A percentile compares a stretch with the other conserved stretches of the same genome.
These are phyloP conservation scores for Brassica rapa DNA, from an alignment of 345 rosid species.

Conservation along the genomic window DNA sequence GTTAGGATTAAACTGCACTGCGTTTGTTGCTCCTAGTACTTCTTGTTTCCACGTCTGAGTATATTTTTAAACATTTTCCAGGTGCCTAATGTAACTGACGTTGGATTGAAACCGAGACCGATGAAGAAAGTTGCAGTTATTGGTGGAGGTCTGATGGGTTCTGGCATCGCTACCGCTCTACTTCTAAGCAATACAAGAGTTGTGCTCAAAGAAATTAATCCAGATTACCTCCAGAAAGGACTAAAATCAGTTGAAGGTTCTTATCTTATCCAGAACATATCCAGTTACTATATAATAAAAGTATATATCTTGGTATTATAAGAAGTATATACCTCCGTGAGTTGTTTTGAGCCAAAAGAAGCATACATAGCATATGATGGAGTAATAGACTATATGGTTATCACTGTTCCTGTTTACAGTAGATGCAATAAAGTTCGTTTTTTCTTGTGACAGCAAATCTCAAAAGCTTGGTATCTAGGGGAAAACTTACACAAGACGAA, in stretches of 20 bases:
- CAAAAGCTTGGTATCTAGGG: constrained; percentile 65
- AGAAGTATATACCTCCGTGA: not conserved
- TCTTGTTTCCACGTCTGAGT: constrained; percentile 3
- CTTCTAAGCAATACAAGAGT: constrained; percentile 65
- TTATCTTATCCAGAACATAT: constrained; percentile 16
- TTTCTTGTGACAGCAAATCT: constrained; percentile 63
- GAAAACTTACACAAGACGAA: constrained; percentile 64
- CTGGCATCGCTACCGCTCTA: constrained; percentile 90
- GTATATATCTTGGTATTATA: not conserved
- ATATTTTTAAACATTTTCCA: constrained; percentile 42
- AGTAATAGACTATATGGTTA: not conserved
- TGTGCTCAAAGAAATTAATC: constrained; percentile 82
- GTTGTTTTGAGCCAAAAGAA: constrained; percentile 9
- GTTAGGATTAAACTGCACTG: not conserved
- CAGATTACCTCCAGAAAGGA: constrained; percentile 83
- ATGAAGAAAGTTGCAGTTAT: constrained; percentile 87
- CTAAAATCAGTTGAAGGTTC: constrained; percentile 75
- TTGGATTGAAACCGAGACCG: constrained; percentile 78
- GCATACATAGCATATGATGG: constrained; percentile 9
- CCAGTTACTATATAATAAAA: not conserved
- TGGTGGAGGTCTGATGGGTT: constrained; percentile 99
- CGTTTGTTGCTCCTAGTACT: not conserved
- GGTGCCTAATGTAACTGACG: constrained; percentile 88
- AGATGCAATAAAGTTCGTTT: constrained; percentile 10
- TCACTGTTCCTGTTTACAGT: not conserved